Base-by-base conservation (phyloP, 2,329 filamentous ascomycete species). In the Aspergillus brunneoviolaceus region DNA sequence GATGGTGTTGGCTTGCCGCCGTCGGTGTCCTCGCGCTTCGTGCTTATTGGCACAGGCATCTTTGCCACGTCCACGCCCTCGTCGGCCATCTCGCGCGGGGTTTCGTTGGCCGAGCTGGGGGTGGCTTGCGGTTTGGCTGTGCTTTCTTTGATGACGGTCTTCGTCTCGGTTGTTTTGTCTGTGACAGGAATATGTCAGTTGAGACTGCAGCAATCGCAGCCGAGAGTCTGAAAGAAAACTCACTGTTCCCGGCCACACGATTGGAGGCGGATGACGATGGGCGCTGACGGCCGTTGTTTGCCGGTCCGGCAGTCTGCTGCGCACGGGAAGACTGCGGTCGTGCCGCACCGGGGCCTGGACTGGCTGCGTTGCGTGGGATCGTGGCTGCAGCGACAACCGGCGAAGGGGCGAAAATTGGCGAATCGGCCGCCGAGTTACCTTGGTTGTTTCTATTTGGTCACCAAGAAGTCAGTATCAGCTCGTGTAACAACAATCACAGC, bases 321-420 rank as follows among this genome's bases (percentile, higher is more conserved):
- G 87, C 86, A 66, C 91, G 86, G 5, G 89, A 87, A 5, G 88
- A 87, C 54, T 85, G 82, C 12, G 90, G 88, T 49, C 89, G 85
- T 31, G 78, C 75, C 60, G 77, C 77, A 53, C 77, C 75, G 6
- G 87, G 87, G 9, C 82, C 85, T 29, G 89, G 89, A 47, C 88
- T 90, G 57, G 80, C 56, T 74, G 76, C 65, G 77, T 81, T 79
- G 66, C 92, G 90, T 27, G 86, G 83, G 47, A 76, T 67, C 59
- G 77, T 76, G 60, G 91, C 85, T n/a, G 83, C 84, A 52, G 86
- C 84, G 51, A 90, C 81, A 51, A 92, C 83, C 19, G 91, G 91
- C 1, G 92, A 94, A 1, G 91, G 89, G n/a, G 87, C 85, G 64
- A 89, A 80, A 2, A 87, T 88, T 19, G 90, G 87, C 1, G 91